Base-by-base conservation (phyloP, 192 early-diverging fungal species). In the Diversispora epigaea region DNA sequence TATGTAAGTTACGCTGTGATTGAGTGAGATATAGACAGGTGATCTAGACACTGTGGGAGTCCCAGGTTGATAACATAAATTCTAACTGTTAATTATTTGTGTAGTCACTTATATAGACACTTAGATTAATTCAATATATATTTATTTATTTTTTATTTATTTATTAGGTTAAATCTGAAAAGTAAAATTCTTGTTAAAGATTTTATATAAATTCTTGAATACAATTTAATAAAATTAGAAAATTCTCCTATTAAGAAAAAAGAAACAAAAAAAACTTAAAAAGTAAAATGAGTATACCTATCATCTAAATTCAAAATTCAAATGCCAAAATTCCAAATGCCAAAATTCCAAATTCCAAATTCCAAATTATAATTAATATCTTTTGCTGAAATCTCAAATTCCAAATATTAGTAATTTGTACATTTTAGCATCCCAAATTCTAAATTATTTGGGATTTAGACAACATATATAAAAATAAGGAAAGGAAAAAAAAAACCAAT, bases 211-310 rank as follows among this genome's bases (percentile, higher is more conserved):
- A 61, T 61, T 61, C 58, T 61, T 61, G 58, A 8, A 61, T 19
- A 61, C 58, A 61, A 61, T 61, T 61, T 61, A 61, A 61, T 61
- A 61, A 21, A 61, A 61, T 61, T 61, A 61, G 58, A 61, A 61
- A 61, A 61, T 61, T 61, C 58, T 61, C 58, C 58, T 19, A 61
- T 61, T 61, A 61, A 61, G 58, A 21, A 61, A 61, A 61, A 21
- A 61, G 58, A 61, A 61, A 61, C 58, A 61, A 40, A 21, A 58
- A 7, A 58, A 58, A 58, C 57, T 58, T 58, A 58, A 58, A 22
- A 61, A 61, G 58, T 21, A 61, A 61, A 61, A 22, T 61, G n/a
- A n/a, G n/a, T n/a, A n/a, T n/a, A n/a, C n/a, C n/a, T n/a, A n/a
- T n/a, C n/a, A n/a, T n/a, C n/a, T n/a, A n/a, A n/a, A n/a, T n/a